Base-by-base conservation (phyloP, 1,284 basidiomycete genomes). In the Kalmanozyma brasiliensis region DNA sequence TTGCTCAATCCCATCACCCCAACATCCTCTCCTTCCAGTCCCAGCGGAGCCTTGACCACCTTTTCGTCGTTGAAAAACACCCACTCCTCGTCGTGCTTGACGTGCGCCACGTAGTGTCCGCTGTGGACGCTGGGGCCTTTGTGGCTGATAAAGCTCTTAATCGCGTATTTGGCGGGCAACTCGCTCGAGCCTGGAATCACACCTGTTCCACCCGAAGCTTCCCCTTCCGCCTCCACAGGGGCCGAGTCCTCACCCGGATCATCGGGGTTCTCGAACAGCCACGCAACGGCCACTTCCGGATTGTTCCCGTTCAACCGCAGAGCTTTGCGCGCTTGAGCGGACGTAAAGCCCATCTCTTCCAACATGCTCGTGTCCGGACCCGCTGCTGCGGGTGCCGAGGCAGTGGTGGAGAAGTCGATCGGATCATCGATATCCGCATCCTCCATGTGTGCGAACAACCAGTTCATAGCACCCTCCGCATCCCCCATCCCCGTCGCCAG, bases 111-210 rank as follows among this genome's bases (percentile, higher is more conserved):
- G 77, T 97, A 98, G 79, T 97, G 94, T 0, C 94, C 94, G 0
- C 92, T 94, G 81, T 72, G 69, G 2, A 72, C 64, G 16, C 52
- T 56, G 0, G 93, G 91, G 0, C 94, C 95, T 77, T 97, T 98
- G 85, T 98, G 95, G 53, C 93, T 97, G 77, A 98, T 89, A 84
- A 98, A 98, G 9, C 91, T 91, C 82, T 93, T 92, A 29, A 97
- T 87, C 35, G 85, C 85, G 84, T 93, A 98, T 16, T 83, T 84
- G 0, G 90, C 93, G 0, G 94, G 94, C 0, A 93, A 84, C 2
- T 63, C 43, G 14, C 47, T 48, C 8, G 72, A 73, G 4, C 83
- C 83, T 1, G 59, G 62, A n/a, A 74, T 51, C 8, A 58, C 48
- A 11, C 17, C 13, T n/a, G 60, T 42, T 13, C 17, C 36, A 4